Evolutionary conservation across 345 rosid species (phyloP).

Genomic region (Draba incana): DNA sequence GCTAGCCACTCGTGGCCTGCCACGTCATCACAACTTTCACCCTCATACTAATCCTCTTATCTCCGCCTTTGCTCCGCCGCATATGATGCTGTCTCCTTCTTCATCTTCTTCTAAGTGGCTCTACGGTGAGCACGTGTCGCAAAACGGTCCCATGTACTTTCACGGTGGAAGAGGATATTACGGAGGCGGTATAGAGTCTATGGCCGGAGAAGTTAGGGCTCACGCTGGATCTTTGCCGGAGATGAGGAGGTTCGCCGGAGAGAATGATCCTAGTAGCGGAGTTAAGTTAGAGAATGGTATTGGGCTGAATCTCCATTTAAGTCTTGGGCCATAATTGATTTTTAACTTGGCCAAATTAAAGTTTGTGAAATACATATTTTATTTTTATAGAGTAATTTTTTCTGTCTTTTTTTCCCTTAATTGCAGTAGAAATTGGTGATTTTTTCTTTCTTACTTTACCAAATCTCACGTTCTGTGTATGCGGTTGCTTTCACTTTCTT

Average conservation of each 20-base stretch:
- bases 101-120: constrained; percentile 33
- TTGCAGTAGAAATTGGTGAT: constrained; percentile 15
- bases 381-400: not conserved
- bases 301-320: constrained; percentile 76
- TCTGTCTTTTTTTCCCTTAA: not conserved
- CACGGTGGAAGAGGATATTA: constrained; percentile 32
- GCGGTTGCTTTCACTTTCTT: constrained; percentile 21
- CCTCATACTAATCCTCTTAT: constrained; percentile 49
- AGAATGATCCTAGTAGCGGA: constrained; percentile 41
- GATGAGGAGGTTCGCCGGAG: constrained; percentile 48
- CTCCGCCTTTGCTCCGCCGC: constrained; percentile 56
- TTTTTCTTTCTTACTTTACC: not conserved
- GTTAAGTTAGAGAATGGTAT: constrained; percentile 51
- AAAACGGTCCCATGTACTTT: constrained; percentile 37
- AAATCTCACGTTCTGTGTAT: constrained; percentile 13
- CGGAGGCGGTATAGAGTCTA: constrained; percentile 36
- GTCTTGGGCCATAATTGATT: constrained; percentile 63
- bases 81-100: constrained; percentile 38
- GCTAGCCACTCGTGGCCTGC: constrained; percentile 51
- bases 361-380: constrained; percentile 16
- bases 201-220: constrained; percentile 31
- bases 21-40: constrained; percentile 32
- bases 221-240: constrained; percentile 42
- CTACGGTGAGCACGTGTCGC: constrained; percentile 38
- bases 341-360: not conserved